These are phyloP conservation scores for Neopestalotiopsis sp. DNA, from an alignment of 2,329 filamentous ascomycete species.

Conservation along the genomic window DNA sequence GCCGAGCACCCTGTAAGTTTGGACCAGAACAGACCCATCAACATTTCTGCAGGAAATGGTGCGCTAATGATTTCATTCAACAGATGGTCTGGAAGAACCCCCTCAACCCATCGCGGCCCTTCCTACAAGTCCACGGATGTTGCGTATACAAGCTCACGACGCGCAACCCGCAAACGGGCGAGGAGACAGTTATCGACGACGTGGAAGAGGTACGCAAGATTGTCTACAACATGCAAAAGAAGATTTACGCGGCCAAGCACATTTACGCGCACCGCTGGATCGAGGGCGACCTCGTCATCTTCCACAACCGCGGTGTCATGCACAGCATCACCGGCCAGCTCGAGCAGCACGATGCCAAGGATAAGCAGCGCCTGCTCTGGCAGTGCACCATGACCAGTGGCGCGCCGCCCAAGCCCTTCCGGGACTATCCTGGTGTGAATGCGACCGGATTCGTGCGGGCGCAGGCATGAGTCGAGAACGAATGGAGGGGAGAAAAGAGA, in stretches of 20 bases:
- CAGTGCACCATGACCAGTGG: conserved; percentile 4
- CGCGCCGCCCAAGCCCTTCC: neutral
- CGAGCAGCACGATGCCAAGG: neutral
- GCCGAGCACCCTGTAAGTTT: conserved; percentile 7
- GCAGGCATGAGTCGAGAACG: neutral
- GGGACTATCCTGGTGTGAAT: neutral
- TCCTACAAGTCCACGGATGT: conserved; percentile 6
- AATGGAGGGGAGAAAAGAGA: neutral
- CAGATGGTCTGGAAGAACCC: conserved; percentile 4
- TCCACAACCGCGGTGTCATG: conserved; percentile 9
- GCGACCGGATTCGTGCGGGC: neutral
- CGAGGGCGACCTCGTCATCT: conserved; percentile 6
- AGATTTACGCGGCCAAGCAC: conserved; percentile 1
- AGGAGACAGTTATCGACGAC: conserved; percentile 1
- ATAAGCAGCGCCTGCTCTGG: neutral
- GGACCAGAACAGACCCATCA: neutral
- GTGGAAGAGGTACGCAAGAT: conserved; percentile 2
- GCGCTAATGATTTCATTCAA: neutral
- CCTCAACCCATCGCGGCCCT: neutral
- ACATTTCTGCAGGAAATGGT: neutral
- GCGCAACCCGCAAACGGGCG: neutral
- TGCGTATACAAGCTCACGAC: conserved; percentile 10
- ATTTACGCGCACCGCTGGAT: conserved; percentile 7
- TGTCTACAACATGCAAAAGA: conserved; percentile 4
- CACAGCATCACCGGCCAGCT: conserved; percentile 9